Evolutionary conservation across 805 yeast species (phyloP), one percentile per base, ranked within the genome.

Genomic region (Starmera dryadoides): DNA sequence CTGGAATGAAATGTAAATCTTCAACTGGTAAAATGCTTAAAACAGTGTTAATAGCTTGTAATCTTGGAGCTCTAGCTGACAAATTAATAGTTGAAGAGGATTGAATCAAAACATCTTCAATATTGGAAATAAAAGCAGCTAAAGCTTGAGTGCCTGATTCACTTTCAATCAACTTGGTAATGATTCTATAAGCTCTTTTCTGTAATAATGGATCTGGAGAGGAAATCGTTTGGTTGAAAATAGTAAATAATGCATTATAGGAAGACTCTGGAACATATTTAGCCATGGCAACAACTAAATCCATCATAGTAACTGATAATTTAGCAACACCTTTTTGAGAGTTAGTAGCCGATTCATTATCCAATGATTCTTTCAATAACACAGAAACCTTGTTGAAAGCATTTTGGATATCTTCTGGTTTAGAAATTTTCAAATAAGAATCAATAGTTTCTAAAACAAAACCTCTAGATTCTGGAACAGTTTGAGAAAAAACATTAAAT

Each of bases 401-500:
- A 37, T 66, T 69, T 41, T 73, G 75, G 45, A 93, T 64, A 47
- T 86, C 96, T 16, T 69, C 76, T 22, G 72, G 63, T 1, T 79
- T 68, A 9, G 88, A 75, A 30, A 91, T 79, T 44, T 79, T 76
- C 43, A 93, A 66, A 59, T 81, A 89, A 0, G 80, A 73, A 50
- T 87, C 89, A 51, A 91, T 86, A 9, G 96, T 80, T 45, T 91
- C 97, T 42, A 88, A 70, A 37, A 93, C 78, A 58, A 72, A 87
- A 11, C 86, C 85, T 60, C 98, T 78, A 14, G 87, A 74, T 39
- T 86, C 93, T 30, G 93, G 82, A 34, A 77, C 64, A 10, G 97
- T 88, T 49, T 88, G 89, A n/a, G 91, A 77, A 62, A 85, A 93
- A 15, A 93, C 94, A 53, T 93, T 93, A 69, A 91, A 86, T 37